Conservation (phyloP, 495 filamentous ascomycete genomes). For the Hypoxylon subgilvum region DNA sequence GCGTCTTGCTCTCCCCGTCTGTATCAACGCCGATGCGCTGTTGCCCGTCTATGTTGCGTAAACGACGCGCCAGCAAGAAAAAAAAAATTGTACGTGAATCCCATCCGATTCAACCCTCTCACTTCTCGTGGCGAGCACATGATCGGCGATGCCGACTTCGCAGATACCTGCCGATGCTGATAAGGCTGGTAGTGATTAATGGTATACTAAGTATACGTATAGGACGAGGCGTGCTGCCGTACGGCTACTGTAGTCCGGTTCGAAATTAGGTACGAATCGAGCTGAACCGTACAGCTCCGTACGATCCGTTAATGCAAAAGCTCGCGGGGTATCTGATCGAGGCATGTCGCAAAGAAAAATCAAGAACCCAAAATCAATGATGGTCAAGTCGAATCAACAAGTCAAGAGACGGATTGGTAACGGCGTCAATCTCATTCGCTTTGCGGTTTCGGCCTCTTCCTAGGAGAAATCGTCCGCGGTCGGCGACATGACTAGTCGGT, state of each 20-base stretch:
- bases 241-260: neutral
- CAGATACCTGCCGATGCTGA: neutral
- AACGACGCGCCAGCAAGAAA: slow-evolving; percentile 11
- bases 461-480: slow-evolving; percentile 53
- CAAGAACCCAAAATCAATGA: neutral
- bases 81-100: slow-evolving; percentile 1
- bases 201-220: slow-evolving; percentile 17
- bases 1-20: slow-evolving; percentile 13
- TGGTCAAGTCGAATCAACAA: slow-evolving; percentile 1
- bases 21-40: slow-evolving; percentile 11
- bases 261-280: slow-evolving; percentile 16
- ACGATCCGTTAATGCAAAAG: slow-evolving; percentile 19
- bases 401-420: slow-evolving; percentile 10
- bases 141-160: neutral
- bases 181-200: slow-evolving; percentile 10
- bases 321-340: slow-evolving; percentile 35
- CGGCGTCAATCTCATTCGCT: slow-evolving; percentile 23
- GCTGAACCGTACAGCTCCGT: slow-evolving; percentile 10
- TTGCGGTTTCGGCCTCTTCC: slow-evolving; percentile 19
- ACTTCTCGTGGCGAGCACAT: neutral
- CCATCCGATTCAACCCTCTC: neutral
- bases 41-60: slow-evolving; percentile 11
- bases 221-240: slow-evolving; percentile 6
- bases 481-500: slow-evolving; percentile 46
- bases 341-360: slow-evolving; percentile 16